phyloP scores from a whole-genome alignment of 208 protist genomes.

The Acanthamoeba lenticulata region DNA sequence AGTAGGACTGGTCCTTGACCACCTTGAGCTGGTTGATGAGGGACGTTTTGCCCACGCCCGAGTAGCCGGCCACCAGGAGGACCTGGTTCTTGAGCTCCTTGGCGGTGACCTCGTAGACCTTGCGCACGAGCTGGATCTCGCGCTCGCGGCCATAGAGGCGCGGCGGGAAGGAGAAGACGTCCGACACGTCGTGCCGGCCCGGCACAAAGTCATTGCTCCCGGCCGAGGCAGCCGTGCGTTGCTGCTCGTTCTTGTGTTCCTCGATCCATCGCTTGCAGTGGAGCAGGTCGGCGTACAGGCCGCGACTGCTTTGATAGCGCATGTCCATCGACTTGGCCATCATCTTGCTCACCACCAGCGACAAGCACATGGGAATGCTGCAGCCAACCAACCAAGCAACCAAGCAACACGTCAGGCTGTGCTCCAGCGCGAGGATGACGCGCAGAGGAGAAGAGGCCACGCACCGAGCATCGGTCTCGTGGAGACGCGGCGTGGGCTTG shows the following conservation, averaged over 20 bases:
- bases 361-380: constrained; percentile 23
- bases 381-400: not conserved
- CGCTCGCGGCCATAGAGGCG: constrained; percentile 37
- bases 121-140: not conserved
- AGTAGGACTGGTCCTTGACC: constrained; percentile 47
- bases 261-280: not conserved
- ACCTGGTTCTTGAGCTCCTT: not conserved
- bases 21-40: constrained; percentile 23
- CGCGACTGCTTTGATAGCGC: constrained; percentile 47
- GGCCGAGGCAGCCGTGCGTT: not conserved
- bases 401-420: not conserved
- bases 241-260: not conserved
- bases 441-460: not conserved
- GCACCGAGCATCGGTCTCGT: constrained; percentile 6
- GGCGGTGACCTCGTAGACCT: not conserved
- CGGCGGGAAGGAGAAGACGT: constrained; percentile 35
- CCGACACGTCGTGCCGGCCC: constrained; percentile 32
- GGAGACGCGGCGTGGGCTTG: constrained; percentile 16
- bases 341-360: constrained; percentile 27
- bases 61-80: constrained; percentile 17
- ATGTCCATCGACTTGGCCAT: constrained; percentile 42
- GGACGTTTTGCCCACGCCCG: constrained; percentile 41
- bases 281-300: constrained; percentile 3
- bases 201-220: not conserved
- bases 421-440: no score